phyloP scores from a whole-genome alignment of 2,329 filamentous ascomycete species.

The Bipolaris zeicola region DNA sequence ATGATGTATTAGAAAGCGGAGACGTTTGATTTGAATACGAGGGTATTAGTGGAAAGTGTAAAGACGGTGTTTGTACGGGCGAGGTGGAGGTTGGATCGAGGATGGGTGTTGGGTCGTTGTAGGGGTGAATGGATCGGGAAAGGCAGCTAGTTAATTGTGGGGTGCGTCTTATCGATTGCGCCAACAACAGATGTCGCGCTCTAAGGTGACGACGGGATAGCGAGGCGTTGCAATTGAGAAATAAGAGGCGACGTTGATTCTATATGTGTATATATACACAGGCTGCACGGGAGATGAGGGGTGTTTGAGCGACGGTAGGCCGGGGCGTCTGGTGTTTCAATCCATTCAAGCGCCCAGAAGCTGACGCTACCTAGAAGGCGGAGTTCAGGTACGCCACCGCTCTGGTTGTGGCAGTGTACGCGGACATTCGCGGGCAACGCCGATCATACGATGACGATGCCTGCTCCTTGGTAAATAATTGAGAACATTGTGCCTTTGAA shows the following conservation, averaged over 20 bases:
- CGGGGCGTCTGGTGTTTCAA: constrained; percentile 34
- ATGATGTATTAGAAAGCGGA: constrained; percentile 9
- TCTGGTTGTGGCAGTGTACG: constrained; percentile 3
- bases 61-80: background rate
- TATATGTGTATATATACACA: constrained; percentile 19
- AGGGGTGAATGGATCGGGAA: constrained; percentile 3
- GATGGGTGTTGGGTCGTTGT: background rate
- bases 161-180: constrained; percentile 23
- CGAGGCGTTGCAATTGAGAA: background rate
- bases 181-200: background rate
- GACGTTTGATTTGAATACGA: background rate
- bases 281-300: constrained; percentile 13
- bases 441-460: background rate
- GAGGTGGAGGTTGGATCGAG: background rate
- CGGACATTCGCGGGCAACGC: background rate
- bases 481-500: background rate
- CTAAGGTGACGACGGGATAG: background rate
- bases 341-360: constrained; percentile 23
- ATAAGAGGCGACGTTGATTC: background rate
- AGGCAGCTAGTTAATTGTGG: constrained; percentile 22
- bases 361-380: constrained; percentile 26
- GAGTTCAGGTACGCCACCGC: constrained; percentile 18
- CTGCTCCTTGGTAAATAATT: background rate
- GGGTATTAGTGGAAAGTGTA: background rate
- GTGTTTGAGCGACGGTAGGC: constrained; percentile 27